Conservation (phyloP, 768 basidiomycete species). For the Rhodotorula paludigena region DNA sequence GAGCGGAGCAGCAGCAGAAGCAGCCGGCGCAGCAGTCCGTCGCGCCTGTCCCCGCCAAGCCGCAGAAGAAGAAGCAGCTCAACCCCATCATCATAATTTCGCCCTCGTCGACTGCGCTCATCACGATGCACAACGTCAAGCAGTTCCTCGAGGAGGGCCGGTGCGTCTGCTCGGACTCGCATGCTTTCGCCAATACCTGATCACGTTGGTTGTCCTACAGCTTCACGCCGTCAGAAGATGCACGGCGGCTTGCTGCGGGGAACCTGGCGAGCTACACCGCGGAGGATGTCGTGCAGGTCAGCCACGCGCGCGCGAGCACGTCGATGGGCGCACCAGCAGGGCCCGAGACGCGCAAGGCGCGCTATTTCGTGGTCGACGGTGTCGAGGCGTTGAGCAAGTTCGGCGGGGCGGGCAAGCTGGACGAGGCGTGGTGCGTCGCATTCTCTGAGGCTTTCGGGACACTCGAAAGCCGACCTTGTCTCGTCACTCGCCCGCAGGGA, state of each 20-base stretch:
- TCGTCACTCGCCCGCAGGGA: constrained; percentile 51
- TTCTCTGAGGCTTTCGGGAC: neutral
- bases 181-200: neutral
- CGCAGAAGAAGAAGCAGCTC: constrained; percentile 43
- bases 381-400: constrained; percentile 90
- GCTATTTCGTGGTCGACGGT: constrained; percentile 83
- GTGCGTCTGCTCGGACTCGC: constrained; percentile 50
- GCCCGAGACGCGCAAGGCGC: constrained; percentile 43
- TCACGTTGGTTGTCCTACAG: constrained; percentile 44
- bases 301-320: constrained; percentile 65
- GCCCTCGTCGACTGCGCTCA: constrained; percentile 85
- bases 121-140: constrained; percentile 97
- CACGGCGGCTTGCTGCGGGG: constrained; percentile 52
- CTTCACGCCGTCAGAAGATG: constrained; percentile 71
- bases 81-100: constrained; percentile 97
- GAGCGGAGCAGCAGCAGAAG: constrained; percentile 50
- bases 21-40: neutral
- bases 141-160: constrained; percentile 83
- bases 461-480: neutral
- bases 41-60: constrained; percentile 19
- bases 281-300: constrained; percentile 82
- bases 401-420: constrained; percentile 50
- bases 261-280: constrained; percentile 59
- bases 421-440: constrained; percentile 68
- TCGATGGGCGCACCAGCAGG: constrained; percentile 48